These are phyloP conservation scores for Nannizzia gypsea DNA, from an alignment of 2,329 filamentous ascomycete genomes.

Conservation along the genomic window DNA sequence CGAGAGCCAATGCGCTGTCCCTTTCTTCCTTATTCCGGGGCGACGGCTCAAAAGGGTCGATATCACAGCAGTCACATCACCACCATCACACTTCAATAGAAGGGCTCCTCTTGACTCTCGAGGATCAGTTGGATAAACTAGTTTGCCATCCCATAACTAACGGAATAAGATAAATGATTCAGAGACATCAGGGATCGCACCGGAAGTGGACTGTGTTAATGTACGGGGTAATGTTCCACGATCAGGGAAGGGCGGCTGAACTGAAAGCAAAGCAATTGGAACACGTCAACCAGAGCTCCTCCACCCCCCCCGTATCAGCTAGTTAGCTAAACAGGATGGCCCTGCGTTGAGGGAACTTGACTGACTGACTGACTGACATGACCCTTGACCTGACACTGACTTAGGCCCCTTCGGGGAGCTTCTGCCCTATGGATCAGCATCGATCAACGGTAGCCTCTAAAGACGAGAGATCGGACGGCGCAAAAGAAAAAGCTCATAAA, in stretches of 20 bases:
- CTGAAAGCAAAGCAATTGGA: conserved; percentile 1
- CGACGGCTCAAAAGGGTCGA: neutral
- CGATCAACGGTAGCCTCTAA: neutral
- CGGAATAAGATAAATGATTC: no score
- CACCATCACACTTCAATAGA: neutral
- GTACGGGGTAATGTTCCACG: neutral
- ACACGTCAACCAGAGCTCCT: neutral
- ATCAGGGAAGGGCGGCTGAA: neutral
- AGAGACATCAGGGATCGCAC: neutral
- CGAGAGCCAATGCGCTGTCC: neutral
- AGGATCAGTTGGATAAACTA: no score
- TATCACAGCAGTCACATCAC: neutral
- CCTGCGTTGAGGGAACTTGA: no score
- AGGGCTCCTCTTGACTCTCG: no score
- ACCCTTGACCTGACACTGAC: neutral
- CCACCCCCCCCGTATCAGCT: neutral
- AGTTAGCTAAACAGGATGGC: no score
- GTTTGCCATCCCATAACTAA: no score
- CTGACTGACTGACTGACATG: no score
- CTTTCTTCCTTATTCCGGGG: neutral
- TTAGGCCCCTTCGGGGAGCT: neutral
- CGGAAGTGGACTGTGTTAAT: neutral
- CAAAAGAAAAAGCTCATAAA: conserved; percentile 3
- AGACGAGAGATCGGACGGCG: neutral
- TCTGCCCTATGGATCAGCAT: neutral